Evolutionary conservation across 768 basidiomycete genomes (phyloP).

Genomic region (Russula compacta): DNA sequence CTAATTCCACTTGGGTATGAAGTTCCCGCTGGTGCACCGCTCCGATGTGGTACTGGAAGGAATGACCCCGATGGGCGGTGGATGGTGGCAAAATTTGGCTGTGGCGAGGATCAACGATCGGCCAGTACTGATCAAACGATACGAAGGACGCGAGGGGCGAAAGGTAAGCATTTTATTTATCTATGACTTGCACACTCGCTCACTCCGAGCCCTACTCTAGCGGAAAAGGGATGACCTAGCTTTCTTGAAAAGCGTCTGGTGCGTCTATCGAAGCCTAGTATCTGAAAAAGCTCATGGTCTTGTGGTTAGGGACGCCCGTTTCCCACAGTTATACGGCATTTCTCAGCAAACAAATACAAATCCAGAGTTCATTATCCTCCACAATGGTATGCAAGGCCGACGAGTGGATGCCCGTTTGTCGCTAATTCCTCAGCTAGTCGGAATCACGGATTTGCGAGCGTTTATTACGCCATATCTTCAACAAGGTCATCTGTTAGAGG

Average conservation of each 20-base stretch:
- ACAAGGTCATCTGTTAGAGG: conserved; percentile 7
- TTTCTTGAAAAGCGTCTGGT: conserved; percentile 10
- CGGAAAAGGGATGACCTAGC: neutral
- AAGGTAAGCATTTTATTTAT: neutral
- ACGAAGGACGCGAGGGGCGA: neutral
- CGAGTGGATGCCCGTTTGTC: neutral
- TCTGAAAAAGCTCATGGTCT: neutral
- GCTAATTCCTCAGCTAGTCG: neutral
- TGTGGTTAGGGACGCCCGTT: conserved; percentile 2
- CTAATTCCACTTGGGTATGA: neutral
- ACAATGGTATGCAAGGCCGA: neutral
- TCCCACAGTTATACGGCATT: conserved; percentile 6
- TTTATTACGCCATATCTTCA: neutral
- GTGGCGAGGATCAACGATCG: conserved; percentile 2
- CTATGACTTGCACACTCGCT: too few species aligned
- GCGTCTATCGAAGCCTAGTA: neutral
- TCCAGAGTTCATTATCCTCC: neutral
- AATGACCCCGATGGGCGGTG: neutral
- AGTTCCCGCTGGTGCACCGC: conserved; percentile 8
- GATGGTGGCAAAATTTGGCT: neutral
- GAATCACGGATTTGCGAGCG: neutral
- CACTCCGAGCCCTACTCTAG: neutral
- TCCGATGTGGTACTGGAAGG: neutral
- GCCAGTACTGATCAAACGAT: conserved; percentile 5
- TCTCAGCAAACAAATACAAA: conserved; percentile 1